Evolutionary conservation across 345 rosid genomes (phyloP), one percentile per base, ranked within the genome.

Genomic region (Moringa oleifera): DNA sequence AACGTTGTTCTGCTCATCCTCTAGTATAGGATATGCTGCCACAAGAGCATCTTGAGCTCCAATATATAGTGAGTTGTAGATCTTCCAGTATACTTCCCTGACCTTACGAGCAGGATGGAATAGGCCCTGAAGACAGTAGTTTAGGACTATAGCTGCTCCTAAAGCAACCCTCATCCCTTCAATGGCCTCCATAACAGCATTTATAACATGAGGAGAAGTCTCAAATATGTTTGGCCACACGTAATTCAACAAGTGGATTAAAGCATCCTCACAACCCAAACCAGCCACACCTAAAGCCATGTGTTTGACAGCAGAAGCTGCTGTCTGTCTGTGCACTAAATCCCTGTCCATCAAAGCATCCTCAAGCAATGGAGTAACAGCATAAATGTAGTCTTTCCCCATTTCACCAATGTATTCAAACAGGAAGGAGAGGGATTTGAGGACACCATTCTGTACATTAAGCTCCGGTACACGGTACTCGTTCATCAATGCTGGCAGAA

Each of bases 221-320:
- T 95, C 97, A 23, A 95, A 95, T 41, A 95, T 91, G 77, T 91
- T 95, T 13, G 99, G 99, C 99, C 99, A 95, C 23, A 95, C 93
- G 23, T 78, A 95, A 83, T 95, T 95, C 50, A 95, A 75, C 70
- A 95, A 75, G 77, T 91, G 99, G 33, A 87, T 68, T 55, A 95
- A 66, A 19, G 97, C 99, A 71, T 95, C 99, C 85, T 95, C 97
- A 25, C 99, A 94, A 55, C 99, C 97, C 74, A 94, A 72, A 55
- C 99, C 99, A 20, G 99, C 99, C 51, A 94, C 99, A 25, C 99
- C 97, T 62, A 94, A 46, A 15, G 97, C 99, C 97, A 94, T 94
- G 72, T 94, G 99, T 75, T 94, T 94, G 21, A 91, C 99, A 0
- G 96, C 99, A 50, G 97, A 94, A 33, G 99, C 99, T 0, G 99